These are phyloP conservation scores for Halophytophthora polymorphica DNA, from an alignment of 352 stramenopile species.

Conservation along the genomic window DNA sequence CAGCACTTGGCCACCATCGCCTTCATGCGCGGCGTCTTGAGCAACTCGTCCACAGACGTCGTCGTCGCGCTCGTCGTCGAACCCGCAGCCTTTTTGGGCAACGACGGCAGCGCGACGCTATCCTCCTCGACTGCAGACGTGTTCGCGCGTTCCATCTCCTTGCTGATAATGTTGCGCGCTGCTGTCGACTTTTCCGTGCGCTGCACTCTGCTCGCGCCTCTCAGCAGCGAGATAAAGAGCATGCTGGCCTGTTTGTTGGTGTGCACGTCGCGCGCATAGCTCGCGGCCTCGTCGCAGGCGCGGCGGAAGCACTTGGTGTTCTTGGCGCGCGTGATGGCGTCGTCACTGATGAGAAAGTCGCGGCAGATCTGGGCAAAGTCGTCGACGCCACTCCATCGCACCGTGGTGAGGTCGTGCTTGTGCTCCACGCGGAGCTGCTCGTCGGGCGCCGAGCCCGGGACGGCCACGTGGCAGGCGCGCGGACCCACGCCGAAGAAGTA, in stretches of 20 bases:
- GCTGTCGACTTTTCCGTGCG: conserved; percentile 11
- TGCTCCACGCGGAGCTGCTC: conserved; percentile 48
- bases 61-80: conserved; percentile 4
- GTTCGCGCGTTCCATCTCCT: conserved; percentile 9
- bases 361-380: conserved; percentile 45
- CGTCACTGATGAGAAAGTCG: conserved; percentile 25
- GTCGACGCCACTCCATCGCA: conserved; percentile 13
- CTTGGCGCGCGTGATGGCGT: conserved; percentile 31
- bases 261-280: conserved; percentile 24
- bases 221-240: conserved; percentile 34
- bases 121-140: conserved; percentile 10
- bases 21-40: conserved; percentile 23
- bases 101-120: too few relatives aligned
- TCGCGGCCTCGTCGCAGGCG: conserved; percentile 48
- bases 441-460: conserved; percentile 33
- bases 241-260: conserved; percentile 25
- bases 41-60: conserved; percentile 11
- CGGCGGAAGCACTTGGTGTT: conserved; percentile 47
- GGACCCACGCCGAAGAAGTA: conserved; percentile 75
- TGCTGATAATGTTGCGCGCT: not conserved
- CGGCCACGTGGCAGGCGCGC: conserved; percentile 25
- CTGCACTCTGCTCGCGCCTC: conserved; percentile 11
- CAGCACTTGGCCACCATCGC: conserved; percentile 43
- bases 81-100: conserved; percentile 1
- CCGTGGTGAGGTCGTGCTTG: conserved; percentile 32